These are phyloP conservation scores for Trifolium subterraneum DNA, from an alignment of 306 rosid genomes.

Conservation along the genomic window DNA sequence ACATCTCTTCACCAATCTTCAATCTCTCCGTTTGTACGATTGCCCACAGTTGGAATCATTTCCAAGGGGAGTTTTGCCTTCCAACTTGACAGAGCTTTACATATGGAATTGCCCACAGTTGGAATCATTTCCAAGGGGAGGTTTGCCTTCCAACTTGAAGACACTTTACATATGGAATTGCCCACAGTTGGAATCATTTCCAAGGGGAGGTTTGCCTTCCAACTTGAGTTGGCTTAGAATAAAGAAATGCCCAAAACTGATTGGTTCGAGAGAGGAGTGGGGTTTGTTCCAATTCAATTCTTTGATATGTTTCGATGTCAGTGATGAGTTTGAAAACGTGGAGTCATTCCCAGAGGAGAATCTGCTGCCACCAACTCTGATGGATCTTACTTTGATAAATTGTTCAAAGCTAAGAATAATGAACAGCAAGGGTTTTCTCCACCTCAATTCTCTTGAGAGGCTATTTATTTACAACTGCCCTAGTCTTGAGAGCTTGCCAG, in stretches of 20 bases:
- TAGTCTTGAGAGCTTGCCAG: conserved; percentile 26
- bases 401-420: background rate
- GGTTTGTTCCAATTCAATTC: background rate
- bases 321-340: conserved; percentile 1
- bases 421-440: conserved; percentile 25
- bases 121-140: background rate
- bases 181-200: background rate
- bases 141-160: background rate
- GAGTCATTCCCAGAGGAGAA: conserved; percentile 34
- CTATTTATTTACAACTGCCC: accelerated
- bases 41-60: background rate
- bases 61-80: background rate
- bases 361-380: conserved; percentile 26
- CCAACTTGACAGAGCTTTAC: too few species aligned
- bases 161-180: too few species aligned
- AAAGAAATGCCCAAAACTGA: background rate
- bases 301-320: accelerated
- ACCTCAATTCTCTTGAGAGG: conserved; percentile 43
- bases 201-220: background rate
- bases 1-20: too few species aligned
- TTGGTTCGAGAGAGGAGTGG: background rate
- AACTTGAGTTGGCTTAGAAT: background rate
- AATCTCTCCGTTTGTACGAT: too few species aligned
- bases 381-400: accelerated
- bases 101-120: background rate